These are phyloP conservation scores for Coniferiporia sulphurascens DNA, from an alignment of 1,284 basidiomycete genomes.

Conservation along the genomic window DNA sequence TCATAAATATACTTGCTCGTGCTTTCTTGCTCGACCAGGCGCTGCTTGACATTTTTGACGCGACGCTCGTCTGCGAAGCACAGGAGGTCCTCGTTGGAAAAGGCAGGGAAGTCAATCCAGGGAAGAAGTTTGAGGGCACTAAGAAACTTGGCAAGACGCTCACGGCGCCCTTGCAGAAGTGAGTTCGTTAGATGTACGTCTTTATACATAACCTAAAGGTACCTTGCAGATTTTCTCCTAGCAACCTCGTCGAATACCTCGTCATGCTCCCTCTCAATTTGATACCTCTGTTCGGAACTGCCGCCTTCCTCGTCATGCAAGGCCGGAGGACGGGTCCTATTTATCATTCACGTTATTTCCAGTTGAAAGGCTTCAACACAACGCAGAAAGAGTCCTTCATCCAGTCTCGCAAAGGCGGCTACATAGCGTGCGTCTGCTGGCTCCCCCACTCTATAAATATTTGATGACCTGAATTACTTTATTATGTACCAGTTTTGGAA, in stretches of 20 bases:
- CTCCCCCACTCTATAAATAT: neutral
- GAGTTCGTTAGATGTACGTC: slow-evolving; percentile 22
- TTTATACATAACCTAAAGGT: slow-evolving; percentile 2
- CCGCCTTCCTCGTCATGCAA: slow-evolving; percentile 46
- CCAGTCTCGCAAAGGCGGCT: slow-evolving; percentile 38
- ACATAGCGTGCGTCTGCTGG: slow-evolving; percentile 37
- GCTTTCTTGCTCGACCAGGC: slow-evolving; percentile 44
- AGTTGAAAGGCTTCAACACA: slow-evolving; percentile 54
- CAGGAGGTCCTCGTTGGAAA: slow-evolving; percentile 32
- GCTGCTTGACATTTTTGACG: slow-evolving; percentile 43
- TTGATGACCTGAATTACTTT: neutral
- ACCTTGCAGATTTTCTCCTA: slow-evolving; percentile 14
- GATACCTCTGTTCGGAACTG: slow-evolving; percentile 64
- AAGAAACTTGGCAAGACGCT: slow-evolving; percentile 31
- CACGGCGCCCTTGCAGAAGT: slow-evolving; percentile 33
- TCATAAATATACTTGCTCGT: slow-evolving; percentile 43
- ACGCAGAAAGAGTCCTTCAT: slow-evolving; percentile 48
- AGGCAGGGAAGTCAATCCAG: slow-evolving; percentile 28
- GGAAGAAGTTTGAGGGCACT: slow-evolving; percentile 21
- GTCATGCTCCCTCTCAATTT: slow-evolving; percentile 59
- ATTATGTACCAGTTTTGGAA: slow-evolving; percentile 46
- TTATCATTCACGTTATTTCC: slow-evolving; percentile 66
- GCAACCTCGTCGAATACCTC: slow-evolving; percentile 38
- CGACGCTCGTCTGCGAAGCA: slow-evolving; percentile 32
- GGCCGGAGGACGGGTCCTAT: slow-evolving; percentile 50